Evolutionary conservation across 257 asterid species (phyloP).

Genomic region (Solanum pimpinellifolium): DNA sequence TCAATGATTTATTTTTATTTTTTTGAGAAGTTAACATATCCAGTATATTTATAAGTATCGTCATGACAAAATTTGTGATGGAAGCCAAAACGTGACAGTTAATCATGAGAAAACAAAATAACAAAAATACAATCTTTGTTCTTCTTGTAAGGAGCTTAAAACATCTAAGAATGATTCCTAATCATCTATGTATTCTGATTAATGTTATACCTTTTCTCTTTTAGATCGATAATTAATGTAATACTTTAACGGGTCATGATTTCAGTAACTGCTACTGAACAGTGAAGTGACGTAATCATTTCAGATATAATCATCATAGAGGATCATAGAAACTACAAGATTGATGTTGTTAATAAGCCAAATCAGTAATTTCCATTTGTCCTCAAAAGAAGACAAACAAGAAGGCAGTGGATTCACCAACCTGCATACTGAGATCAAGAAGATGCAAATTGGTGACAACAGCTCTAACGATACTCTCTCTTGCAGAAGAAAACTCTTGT

Average conservation of each 20-base stretch:
- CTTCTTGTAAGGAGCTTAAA: background rate
- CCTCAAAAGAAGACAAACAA: background rate
- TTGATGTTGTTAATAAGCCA: background rate
- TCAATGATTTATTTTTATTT: background rate
- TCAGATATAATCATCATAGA: background rate
- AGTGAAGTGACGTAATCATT: background rate
- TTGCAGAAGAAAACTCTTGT: slow-evolving; percentile 83
- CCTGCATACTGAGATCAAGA: slow-evolving; percentile 94
- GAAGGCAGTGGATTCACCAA: slow-evolving; percentile 9
- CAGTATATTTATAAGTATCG: background rate
- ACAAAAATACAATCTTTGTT: background rate
- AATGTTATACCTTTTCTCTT: background rate
- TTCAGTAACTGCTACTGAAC: background rate
- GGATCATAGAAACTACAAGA: background rate
- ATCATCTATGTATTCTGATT: background rate
- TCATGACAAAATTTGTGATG: background rate
- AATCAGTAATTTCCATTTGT: background rate
- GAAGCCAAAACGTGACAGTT: background rate
- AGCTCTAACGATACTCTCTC: slow-evolving; percentile 89
- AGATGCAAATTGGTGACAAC: slow-evolving; percentile 83
- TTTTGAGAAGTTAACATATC: background rate
- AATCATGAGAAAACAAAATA: background rate
- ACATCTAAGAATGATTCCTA: background rate
- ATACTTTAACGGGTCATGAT: background rate
- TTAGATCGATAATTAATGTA: background rate